Percentiles rank a stretch among this genome's conserved stretches.
These are phyloP conservation scores for Scedosporium minutisporum DNA, from an alignment of 2,329 filamentous ascomycete genomes.

Conservation along the genomic window DNA sequence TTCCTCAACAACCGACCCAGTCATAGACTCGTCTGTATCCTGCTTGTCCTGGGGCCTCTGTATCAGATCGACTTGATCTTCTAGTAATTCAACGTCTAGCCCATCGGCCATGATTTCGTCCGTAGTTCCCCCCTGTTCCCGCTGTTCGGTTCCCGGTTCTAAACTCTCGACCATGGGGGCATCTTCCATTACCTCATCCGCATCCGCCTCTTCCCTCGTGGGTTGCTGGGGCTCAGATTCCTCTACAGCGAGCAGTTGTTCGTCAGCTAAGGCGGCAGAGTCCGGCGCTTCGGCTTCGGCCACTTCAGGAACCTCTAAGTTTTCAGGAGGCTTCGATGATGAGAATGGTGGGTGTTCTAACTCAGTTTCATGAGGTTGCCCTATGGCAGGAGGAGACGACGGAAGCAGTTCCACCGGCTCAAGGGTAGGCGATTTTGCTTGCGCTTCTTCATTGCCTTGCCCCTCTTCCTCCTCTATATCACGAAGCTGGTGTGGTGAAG, in stretches of 20 bases:
- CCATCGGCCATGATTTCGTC: background rate
- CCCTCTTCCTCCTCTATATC: background rate
- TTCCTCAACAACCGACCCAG: no score
- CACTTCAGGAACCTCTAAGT: background rate
- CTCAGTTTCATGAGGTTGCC: background rate
- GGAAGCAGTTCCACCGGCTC: background rate
- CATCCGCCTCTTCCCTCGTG: constrained; percentile 9
- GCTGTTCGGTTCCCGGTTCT: background rate
- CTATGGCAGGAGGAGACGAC: background rate
- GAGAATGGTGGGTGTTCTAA: background rate
- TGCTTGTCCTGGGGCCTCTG: background rate
- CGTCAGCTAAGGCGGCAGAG: background rate
- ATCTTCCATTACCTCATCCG: background rate
- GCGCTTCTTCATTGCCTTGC: background rate
- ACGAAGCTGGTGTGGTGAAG: background rate
- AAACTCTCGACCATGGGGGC: background rate
- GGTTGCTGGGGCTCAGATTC: background rate
- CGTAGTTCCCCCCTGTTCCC: background rate
- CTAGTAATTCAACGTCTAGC: background rate
- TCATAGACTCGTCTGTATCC: background rate
- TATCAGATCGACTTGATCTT: constrained; percentile 5
- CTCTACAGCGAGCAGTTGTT: background rate
- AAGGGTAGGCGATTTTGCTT: background rate
- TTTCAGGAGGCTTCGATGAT: background rate
- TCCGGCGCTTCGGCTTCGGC: background rate